Base-by-base conservation (phyloP, 2,329 filamentous ascomycete species). In the Pseudocercospora pini-densiflorae region DNA sequence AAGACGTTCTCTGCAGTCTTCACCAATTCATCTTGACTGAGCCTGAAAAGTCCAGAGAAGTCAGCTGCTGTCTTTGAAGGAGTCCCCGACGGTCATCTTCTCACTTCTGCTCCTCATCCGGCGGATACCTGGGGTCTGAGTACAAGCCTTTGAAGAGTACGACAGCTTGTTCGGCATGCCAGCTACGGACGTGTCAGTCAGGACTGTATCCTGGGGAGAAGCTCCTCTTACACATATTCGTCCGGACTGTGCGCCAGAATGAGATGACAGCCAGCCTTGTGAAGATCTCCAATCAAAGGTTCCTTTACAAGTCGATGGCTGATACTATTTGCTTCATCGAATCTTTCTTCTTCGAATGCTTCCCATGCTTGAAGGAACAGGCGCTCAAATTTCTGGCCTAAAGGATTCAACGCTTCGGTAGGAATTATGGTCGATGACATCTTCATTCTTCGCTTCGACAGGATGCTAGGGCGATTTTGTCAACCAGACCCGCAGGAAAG, bases 261-360 rank as follows among this genome's bases (percentile, higher is more conserved):
- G 62, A 67, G 45, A 58, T 69, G 67, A 31, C 65, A 65, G 10
- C 62, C 63, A 21, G 67, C 67, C 45, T 64, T 63, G 57, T 68
- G 67, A 31, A 69, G 55, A 33, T 63, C 49, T 40, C 67, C 67
- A 21, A 67, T 49, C 23, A 59, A 31, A 27, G 59, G 62, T 14
- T 67, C 67, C 7, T 61, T 63, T 10, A 69, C 61, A 8, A 69
- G 60, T 24, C 31, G 36, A 12, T 19, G 27, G n/a, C 47, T 55
- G 36, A 69, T 64, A 2, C 51, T 57, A 27, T 67, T 65, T 10
- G 67, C 67, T 54, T 69, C 54, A 21, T 62, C 65, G 23, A 69
- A 66, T 43, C 59, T 29, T 53, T 68, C 62, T 5, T 43, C 51
- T 27, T 66, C 57, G 27, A 69, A 69, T n/a, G 51, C 45, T 33